Evolutionary conservation across 139 green algal genomes (phyloP), one percentile per base, ranked within the genome.

Genomic region (Coelastrella sp.): DNA sequence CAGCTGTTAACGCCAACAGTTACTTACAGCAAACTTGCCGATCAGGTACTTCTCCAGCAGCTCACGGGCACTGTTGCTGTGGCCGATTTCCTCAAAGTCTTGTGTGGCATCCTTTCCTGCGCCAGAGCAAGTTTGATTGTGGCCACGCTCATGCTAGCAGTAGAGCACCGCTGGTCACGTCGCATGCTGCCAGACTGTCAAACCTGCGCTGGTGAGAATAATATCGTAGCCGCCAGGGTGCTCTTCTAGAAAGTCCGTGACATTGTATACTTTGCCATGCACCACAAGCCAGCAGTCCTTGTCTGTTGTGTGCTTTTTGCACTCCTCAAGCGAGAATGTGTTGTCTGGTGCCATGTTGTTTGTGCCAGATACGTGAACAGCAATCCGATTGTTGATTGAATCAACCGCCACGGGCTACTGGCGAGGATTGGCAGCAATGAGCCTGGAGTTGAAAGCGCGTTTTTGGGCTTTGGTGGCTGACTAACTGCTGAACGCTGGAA

Each of bases 21-120:
- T 19, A 75, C 80, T 87, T 85, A 97, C 96, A 91, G 95, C 95
- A 92, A 90, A 97, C 0, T 92, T 91, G 20, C 97, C 97, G 66
- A 98, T 96, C 10, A 94, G 84, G 82, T 98, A 98, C 89, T 98
- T 96, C 3, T 95, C 90, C 56, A 98, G 92, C 91, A 97, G 93
- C 65, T 97, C 93, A 80, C 95, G 95, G 3, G 96, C 96, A 0
- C 95, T 94, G 19, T 96, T 97, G 93, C 95, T 97, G 92, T 98
- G 96, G 2, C 96, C 97, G 86, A 98, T 98, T 83, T 98, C 97
- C n/a, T 98, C 97, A 92, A 98, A 98, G 65, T 98, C 96, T 77
- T 97, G 95, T 7, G 97, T 98, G 0, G 95, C 95, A 82, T 98
- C 97, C 92, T 96, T 97, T 82, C 96, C 96, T 97, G 95, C 47